Base-by-base conservation (phyloP, 1,284 basidiomycete genomes). In the Tylopilus sp. region DNA sequence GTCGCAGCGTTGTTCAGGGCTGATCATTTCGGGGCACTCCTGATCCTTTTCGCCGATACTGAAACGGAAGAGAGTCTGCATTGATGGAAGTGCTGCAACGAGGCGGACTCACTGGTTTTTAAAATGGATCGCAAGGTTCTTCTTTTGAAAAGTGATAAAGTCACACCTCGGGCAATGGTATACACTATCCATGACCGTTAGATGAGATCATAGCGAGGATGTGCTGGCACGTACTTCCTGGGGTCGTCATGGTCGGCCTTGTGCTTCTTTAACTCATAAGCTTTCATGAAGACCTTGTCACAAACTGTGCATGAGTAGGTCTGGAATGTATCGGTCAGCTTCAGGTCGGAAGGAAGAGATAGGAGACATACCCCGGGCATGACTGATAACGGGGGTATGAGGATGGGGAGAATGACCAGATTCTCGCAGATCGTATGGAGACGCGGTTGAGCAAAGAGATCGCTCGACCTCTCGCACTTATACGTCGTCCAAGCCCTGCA, bases 41-140 rank as follows among this genome's bases (percentile, higher is more conserved):
- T 54, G 41, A 7, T 19, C 38, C 37, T 59, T 66, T 34, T 60
- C 57, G 12, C 63, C 61, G 1, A 61, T 63, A 38, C 63, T 68
- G 19, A 3, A 40, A 35, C 23, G 2, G 5, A 21, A 25, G 9
- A 11, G 6, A 3, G 26, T 48, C 8, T 50, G 33, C 21, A 12
- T n/a, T 10, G 1, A 9, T 7, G 4, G 3, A 10, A 4, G 0
- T 6, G 15, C 16, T 11, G 8, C 2, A 8, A 38, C 26, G 33
- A 6, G 15, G 18, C 26, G 7, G 15, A 55, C 55, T 19, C 31
- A 62, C 63, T 66, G 63, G 21, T 15, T 51, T 10, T 53, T 46
- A 2, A 48, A 6, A 35, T 67, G 63, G 2, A 66, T 54, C 1
- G 1, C n/a, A 2, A 67, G 51, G 19, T 52, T 61, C 46, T 52